A percentile compares a stretch with the other conserved stretches of the same genome.
These are phyloP conservation scores for Rhodamnia rubescens DNA, from an alignment of 345 rosid species.

Conservation along the genomic window DNA sequence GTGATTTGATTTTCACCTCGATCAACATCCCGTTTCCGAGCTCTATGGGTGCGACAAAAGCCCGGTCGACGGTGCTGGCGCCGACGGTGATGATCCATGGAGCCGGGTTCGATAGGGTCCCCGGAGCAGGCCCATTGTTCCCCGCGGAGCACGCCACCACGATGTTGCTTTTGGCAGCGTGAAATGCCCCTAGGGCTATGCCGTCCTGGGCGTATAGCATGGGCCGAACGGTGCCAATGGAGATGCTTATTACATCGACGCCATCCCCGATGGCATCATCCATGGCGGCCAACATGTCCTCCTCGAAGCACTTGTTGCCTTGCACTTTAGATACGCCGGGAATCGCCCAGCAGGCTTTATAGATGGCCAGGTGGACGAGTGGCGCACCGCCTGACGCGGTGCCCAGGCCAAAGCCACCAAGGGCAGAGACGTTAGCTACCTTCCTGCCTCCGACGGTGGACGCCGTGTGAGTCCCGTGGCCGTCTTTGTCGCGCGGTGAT, in stretches of 20 bases:
- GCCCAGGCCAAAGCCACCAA: constrained; percentile 63
- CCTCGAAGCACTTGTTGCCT: constrained; percentile 43
- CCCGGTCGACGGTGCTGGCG: constrained; percentile 72
- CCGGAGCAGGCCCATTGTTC: constrained; percentile 54
- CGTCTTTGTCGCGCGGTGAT: constrained; percentile 67
- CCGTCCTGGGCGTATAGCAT: constrained; percentile 18
- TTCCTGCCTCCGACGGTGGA: constrained; percentile 53
- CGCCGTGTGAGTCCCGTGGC: constrained; percentile 86
- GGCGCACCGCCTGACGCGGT: constrained; percentile 78
- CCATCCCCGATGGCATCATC: constrained; percentile 85
- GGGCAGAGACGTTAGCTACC: constrained; percentile 31
- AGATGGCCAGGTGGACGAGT: constrained; percentile 54
- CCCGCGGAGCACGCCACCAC: constrained; percentile 66
- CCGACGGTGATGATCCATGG: constrained; percentile 85
- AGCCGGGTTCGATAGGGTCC: constrained; percentile 46
- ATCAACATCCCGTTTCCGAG: constrained; percentile 57
- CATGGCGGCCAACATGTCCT: constrained; percentile 71
- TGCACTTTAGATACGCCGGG: constrained; percentile 30
- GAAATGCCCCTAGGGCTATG: constrained; percentile 56
- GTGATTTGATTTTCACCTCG: constrained; percentile 17
- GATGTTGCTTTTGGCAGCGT: constrained; percentile 47
- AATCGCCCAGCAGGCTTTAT: constrained; percentile 78
- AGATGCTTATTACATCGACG: constrained; percentile 59
- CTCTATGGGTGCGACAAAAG: constrained; percentile 24
- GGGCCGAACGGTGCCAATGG: constrained; percentile 26